These are phyloP conservation scores for Tolypocladium nubicola DNA, from an alignment of 2,329 filamentous ascomycete species.

Conservation along the genomic window DNA sequence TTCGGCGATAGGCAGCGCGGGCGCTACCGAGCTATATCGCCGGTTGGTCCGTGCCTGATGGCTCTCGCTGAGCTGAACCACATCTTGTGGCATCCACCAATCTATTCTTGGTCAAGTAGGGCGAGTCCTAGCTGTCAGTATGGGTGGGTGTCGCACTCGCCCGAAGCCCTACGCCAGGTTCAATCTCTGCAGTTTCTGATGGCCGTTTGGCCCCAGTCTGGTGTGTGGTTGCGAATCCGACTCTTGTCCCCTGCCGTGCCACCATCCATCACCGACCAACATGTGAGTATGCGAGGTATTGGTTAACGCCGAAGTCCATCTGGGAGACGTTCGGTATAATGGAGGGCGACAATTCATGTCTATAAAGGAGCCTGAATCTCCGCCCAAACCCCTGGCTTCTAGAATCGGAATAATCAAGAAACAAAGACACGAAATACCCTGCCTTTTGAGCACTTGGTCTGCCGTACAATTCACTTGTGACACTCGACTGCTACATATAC, in stretches of 20 bases:
- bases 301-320: background rate
- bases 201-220: background rate
- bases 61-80: background rate
- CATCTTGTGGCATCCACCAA: background rate
- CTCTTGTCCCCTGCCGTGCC: conserved; percentile 1
- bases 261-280: conserved; percentile 1
- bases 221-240: conserved; percentile 3
- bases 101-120: background rate
- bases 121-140: background rate
- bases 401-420: background rate
- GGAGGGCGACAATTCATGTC: background rate
- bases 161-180: background rate
- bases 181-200: background rate
- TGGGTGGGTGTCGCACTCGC: background rate
- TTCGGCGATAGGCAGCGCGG: background rate
- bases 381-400: background rate
- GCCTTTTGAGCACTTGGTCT: background rate
- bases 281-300: background rate
- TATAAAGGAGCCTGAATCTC: background rate
- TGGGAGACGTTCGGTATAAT: background rate
- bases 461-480: background rate
- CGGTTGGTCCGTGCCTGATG: background rate
- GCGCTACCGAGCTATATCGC: background rate
- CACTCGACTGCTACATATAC: background rate
- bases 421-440: background rate